These are phyloP conservation scores for Zoysia matrella DNA, from an alignment of 202 grass and related monocot species.

Conservation along the genomic window DNA sequence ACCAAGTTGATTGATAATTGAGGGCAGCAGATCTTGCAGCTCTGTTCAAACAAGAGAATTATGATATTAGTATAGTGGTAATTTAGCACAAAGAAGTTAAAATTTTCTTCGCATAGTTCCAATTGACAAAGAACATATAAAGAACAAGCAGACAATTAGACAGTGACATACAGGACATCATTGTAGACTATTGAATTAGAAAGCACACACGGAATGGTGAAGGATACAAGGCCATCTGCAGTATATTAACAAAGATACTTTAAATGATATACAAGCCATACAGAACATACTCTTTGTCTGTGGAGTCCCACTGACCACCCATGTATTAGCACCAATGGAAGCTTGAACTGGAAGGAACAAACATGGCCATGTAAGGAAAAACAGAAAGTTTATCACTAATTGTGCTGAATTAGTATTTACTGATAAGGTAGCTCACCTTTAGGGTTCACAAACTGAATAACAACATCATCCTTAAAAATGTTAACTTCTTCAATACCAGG, in stretches of 20 bases:
- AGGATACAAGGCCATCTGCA: neutral
- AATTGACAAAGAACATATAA: neutral
- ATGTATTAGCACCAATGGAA: slow-evolving; percentile 95
- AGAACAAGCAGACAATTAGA: neutral
- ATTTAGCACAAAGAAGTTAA: neutral
- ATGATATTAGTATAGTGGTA: slow-evolving; percentile 9
- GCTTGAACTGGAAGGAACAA: slow-evolving; percentile 78
- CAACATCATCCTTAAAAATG: slow-evolving; percentile 97
- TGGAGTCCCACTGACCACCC: slow-evolving; percentile 37
- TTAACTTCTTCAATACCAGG: slow-evolving; percentile 98
- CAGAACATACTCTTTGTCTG: slow-evolving; percentile 87
- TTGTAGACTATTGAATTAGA: neutral
- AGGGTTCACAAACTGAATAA: slow-evolving; percentile 94
- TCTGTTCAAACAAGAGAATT: slow-evolving; percentile 53
- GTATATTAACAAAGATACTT: neutral
- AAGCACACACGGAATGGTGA: neutral
- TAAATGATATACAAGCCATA: neutral
- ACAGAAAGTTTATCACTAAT: slow-evolving; percentile 2
- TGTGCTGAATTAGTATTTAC: neutral
- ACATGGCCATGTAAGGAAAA: slow-evolving; percentile 41
- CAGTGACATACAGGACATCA: too few species aligned
- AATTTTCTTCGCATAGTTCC: neutral
- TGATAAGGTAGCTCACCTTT: slow-evolving; percentile 67
- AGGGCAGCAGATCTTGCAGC: slow-evolving; percentile 91
- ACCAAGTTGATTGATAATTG: slow-evolving; percentile 99